Percentiles rank a stretch among this genome's conserved stretches.
phyloP scores from a whole-genome alignment of 768 basidiomycete species.

The Tylopilus sp. region DNA sequence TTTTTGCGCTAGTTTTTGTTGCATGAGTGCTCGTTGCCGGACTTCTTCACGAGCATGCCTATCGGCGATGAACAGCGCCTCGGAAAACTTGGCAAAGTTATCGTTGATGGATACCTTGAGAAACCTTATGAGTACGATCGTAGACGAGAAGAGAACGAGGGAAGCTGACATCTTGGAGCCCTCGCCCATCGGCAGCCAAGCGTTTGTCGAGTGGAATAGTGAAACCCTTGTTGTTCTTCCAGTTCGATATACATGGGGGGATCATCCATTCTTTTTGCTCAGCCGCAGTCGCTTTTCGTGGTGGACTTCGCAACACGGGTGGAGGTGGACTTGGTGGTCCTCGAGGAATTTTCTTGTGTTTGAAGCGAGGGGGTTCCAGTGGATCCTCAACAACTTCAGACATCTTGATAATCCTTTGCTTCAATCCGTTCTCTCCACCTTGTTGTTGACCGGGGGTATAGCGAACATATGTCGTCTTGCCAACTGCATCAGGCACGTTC shows the following conservation, averaged over 20 bases:
- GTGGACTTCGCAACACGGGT: constrained; percentile 92
- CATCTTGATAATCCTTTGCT: constrained; percentile 99
- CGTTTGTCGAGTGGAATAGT: constrained; percentile 98
- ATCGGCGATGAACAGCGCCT: constrained; percentile 92
- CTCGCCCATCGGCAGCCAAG: constrained; percentile 96
- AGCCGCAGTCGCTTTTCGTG: constrained; percentile 90
- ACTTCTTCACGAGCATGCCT: constrained; percentile 98
- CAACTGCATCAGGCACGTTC: constrained; percentile 81
- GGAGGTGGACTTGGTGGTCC: constrained; percentile 96
- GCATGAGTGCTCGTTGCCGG: constrained; percentile 93
- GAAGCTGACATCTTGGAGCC: constrained; percentile 86
- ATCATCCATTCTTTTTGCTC: constrained; percentile 99
- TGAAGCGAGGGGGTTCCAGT: constrained; percentile 93
- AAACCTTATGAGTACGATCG: background rate
- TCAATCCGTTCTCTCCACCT: constrained; percentile 57
- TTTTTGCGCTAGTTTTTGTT: constrained; percentile 97
- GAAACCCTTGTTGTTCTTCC: constrained; percentile 99
- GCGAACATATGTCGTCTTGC: constrained; percentile 86
- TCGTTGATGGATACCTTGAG: constrained; percentile 94
- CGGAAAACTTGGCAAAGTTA: constrained; percentile 98
- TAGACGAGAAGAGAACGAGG: background rate
- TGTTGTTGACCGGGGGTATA: constrained; percentile 94
- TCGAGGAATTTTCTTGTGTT: constrained; percentile 97
- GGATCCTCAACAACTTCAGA: constrained; percentile 97
- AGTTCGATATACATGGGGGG: constrained; percentile 98